Base-by-base conservation (phyloP, 2,329 filamentous ascomycete species). In the Aspergillus tamarii region DNA sequence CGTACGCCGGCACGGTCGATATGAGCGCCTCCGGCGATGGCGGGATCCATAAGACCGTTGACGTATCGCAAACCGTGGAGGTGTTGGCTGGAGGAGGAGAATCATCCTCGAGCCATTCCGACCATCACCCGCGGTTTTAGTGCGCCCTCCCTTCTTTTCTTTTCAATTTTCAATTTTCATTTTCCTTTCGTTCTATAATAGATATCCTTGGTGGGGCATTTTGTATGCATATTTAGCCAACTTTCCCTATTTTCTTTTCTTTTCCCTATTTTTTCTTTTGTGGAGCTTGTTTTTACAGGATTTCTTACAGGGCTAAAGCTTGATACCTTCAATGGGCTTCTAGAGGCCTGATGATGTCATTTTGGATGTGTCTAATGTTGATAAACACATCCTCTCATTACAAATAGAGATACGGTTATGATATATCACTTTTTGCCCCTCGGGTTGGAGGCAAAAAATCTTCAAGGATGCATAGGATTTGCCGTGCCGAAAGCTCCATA, bases 1-100 rank as follows among this genome's bases (percentile, higher is more conserved):
- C 72, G 3, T 74, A 67, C 45, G 72, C 74, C 1, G 74, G 72
- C 1, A 64, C 66, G 0, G 70, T 69, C 0, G 73, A 74, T 16
- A 45, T 58, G 10, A 62, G 61, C 7, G 60, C 43, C 10, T 16
- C 41, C 10, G 61, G 61, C 3, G 65, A 48, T 16, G 41, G 32
- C 2, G 60, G 65, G 1, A 72, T 72, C 23, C 69, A 70, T 19
- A 72, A 72, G 59, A 70, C 69, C 5, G 57, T 72, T 4, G 66
- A 70, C 56, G 69, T 72, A 26, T 66, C 64, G 57, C 70, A 72
- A 59, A 72, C 67, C 1, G 62, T 71, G 32, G 70, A 72, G 62
- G 45, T 71, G 48, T 21, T 67, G 43, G 60, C 66, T n/a, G 56
- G 46, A 3, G 14, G 41, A 12, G 56, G 46, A 5, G 14, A 46